These are phyloP conservation scores for Cylindrotheca closterium DNA, from an alignment of 108 stramenopile species.

Conservation along the genomic window DNA sequence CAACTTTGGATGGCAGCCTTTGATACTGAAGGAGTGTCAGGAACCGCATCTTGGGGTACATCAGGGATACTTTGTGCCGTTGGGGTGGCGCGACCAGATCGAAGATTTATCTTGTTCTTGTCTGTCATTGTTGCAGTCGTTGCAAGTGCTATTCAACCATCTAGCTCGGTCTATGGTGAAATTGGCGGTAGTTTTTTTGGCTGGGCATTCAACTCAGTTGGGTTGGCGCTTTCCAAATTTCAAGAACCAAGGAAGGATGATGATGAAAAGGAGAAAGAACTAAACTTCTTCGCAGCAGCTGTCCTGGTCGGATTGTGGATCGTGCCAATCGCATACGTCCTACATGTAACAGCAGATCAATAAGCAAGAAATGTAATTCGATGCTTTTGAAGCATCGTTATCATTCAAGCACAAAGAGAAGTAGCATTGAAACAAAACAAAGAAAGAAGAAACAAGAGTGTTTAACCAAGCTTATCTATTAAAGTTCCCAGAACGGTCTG, in stretches of 20 bases:
- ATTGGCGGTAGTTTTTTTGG: slow-evolving; percentile 35
- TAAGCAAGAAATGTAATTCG: neutral
- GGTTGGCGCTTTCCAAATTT: neutral
- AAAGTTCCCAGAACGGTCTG: slow-evolving; percentile 85
- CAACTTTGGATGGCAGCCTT: slow-evolving; percentile 45
- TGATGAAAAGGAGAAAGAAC: neutral
- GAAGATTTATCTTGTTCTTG: slow-evolving; percentile 30
- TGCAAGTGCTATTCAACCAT: slow-evolving; percentile 19
- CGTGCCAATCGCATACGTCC: slow-evolving; percentile 20
- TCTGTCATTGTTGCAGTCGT: slow-evolving; percentile 27
- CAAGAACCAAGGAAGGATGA: slow-evolving; percentile 4
- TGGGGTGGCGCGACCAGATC: slow-evolving; percentile 27
- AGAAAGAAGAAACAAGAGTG: neutral
- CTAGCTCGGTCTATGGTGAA: slow-evolving; percentile 23
- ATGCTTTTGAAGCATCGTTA: neutral
- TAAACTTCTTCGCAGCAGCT: slow-evolving; percentile 15
- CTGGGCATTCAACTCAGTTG: slow-evolving; percentile 19
- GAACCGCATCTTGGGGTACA: slow-evolving; percentile 42
- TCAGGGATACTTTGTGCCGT: slow-evolving; percentile 38
- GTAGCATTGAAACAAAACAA: neutral
- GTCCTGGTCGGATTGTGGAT: slow-evolving; percentile 25
- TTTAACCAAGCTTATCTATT: neutral
- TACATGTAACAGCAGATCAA: slow-evolving; percentile 5
- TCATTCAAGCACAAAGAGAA: neutral
- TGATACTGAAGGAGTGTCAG: slow-evolving; percentile 18